Percentiles rank a stretch among this genome's conserved stretches.
Conservation (phyloP, 306 rosid species). For the Trifolium repens region DNA sequence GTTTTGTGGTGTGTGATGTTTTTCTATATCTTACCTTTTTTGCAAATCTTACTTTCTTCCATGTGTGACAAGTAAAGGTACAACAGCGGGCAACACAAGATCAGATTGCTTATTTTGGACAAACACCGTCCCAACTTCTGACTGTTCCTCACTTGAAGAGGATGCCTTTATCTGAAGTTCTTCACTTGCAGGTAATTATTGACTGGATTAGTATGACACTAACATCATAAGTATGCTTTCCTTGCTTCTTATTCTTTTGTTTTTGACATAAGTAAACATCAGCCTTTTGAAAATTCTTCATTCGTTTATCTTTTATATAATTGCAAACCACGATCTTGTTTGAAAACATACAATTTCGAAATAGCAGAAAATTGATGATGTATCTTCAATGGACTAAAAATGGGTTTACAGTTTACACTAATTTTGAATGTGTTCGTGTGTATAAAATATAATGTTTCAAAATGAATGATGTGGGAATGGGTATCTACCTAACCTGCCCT, state of each 20-base stretch:
- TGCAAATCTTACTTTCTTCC: constrained; percentile 26
- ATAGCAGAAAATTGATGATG: background rate
- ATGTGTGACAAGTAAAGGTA: constrained; percentile 59
- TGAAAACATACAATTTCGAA: background rate
- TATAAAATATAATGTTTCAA: constrained; percentile 4
- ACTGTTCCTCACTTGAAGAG: constrained; percentile 83
- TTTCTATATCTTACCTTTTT: constrained; percentile 12
- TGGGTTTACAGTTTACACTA: constrained; percentile 6
- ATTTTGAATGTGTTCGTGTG: background rate
- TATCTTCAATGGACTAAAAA: background rate
- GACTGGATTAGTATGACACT: constrained; percentile 27
- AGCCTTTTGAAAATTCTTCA: background rate
- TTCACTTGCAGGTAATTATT: constrained; percentile 85
- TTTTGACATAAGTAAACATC: constrained; percentile 7
- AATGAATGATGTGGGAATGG: background rate
- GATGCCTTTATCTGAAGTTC: constrained; percentile 80
- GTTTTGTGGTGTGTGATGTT: constrained; percentile 15
- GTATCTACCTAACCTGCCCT: background rate
- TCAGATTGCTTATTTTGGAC: constrained; percentile 99
- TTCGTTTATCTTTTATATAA: background rate
- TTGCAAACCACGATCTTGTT: constrained; percentile 14
- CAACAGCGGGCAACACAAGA: constrained; percentile 92
- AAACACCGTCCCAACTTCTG: constrained; percentile 96
- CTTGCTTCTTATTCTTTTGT: constrained; percentile 13
- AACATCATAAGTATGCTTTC: constrained; percentile 20